These are phyloP conservation scores for Cynanchum wilfordii DNA, from an alignment of 257 asterid species.

Conservation along the genomic window DNA sequence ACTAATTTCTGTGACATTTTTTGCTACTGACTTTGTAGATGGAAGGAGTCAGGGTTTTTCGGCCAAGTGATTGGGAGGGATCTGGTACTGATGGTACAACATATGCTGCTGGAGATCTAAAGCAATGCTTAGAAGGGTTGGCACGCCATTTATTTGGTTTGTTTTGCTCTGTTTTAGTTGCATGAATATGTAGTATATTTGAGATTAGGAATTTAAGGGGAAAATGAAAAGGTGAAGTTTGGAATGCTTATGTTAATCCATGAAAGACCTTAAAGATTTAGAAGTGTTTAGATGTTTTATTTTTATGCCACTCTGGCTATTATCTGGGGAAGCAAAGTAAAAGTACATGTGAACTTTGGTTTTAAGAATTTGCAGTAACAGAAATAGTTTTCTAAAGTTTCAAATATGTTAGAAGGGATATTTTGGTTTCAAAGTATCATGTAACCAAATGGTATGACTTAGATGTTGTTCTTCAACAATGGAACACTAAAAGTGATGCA, in stretches of 20 bases:
- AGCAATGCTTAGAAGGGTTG: slow-evolving; percentile 92
- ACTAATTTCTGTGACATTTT: slow-evolving; percentile 9
- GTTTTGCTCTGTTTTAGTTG: slow-evolving; percentile 10
- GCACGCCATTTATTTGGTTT: slow-evolving; percentile 76
- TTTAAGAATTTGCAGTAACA: not conserved
- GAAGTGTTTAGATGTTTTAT: not conserved
- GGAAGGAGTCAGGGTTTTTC: slow-evolving; percentile 95
- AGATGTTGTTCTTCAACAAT: not conserved
- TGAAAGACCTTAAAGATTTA: not conserved
- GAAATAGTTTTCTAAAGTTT: not conserved
- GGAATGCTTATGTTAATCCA: not conserved
- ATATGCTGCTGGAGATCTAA: slow-evolving; percentile 88
- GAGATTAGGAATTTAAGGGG: not conserved
- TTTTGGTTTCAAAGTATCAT: slow-evolving; percentile 4
- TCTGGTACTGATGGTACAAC: slow-evolving; percentile 58
- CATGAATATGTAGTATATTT: slow-evolving; percentile 6
- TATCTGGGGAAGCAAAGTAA: not conserved
- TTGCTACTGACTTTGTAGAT: slow-evolving; percentile 41
- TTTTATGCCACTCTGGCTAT: not conserved
- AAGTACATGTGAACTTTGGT: not conserved
- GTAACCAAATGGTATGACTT: not conserved
- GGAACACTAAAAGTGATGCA: not conserved
- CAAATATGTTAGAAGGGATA: not conserved
- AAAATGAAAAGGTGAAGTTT: not conserved
- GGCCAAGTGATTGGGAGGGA: slow-evolving; percentile 72